Base-by-base conservation (phyloP, 1,284 basidiomycete species). In the Ustilago bromivora region DNA sequence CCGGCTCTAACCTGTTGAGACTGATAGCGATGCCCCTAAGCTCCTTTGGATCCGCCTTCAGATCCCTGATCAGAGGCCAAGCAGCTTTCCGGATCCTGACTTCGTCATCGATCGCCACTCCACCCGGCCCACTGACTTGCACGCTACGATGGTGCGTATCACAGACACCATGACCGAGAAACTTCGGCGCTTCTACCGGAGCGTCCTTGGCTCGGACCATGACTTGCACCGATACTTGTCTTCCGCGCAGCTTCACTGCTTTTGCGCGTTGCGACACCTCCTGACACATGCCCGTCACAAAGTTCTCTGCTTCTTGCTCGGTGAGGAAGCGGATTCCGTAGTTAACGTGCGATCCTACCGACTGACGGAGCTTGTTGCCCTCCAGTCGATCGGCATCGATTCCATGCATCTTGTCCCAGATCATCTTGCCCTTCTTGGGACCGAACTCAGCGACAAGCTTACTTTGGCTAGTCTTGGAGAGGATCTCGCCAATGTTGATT, bases 271-370 rank as follows among this genome's bases (percentile, higher is more conserved):
- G 66, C 4, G 78, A 57, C 2, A 81, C 81, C 55, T 83, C 78
- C 32, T 66, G 74, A 54, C 78, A 81, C 71, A 84, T 67, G 32
- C 76, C 74, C 4, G 66, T 65, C 11, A 84, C 79, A 71, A 82
- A 85, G 28, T 78, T 67, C 43, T 94, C 91, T 1, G 93, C 94
- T 82, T 97, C 92, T 40, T 91, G 91, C 64, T 91, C 89, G 59
- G 90, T 91, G 82, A 92, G 90, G 84, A 99, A 98, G 3, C 96
- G 92, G 61, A 99, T 98, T 0, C 95, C 96, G 86, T 98, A 99
- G 46, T 57, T 81, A 57, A 79, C 68, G 70, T 80, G 72, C 59
- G 70, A 51, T 41, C 66, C 61, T 67, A 76, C 70, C 52, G 74
- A 67, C 40, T 83, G 79, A n/a, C 83, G 78, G 13, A 70, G 71